Evolutionary conservation across 2,329 filamentous ascomycete species (phyloP), one percentile per base, ranked within the genome.

Genomic region (Sarocladium kiliense): DNA sequence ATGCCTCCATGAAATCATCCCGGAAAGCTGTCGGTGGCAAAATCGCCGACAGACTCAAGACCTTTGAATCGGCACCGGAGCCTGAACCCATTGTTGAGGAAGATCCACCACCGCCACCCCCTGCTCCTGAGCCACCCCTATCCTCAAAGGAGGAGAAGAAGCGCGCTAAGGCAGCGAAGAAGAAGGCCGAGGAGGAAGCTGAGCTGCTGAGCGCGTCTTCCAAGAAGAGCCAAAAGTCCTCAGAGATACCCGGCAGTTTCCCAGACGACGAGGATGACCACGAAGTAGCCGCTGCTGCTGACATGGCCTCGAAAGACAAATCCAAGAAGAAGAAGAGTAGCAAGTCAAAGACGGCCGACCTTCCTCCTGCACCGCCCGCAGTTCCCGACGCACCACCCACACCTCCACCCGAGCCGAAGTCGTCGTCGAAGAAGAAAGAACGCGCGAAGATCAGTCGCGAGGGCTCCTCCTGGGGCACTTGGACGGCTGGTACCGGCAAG

Each of bases 381-480:
- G 74, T 74, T 4, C 74, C 75, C 21, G 78, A 81, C 53, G 71
- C 70, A 39, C 76, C 77, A 30, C 66, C 74, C 47, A 74, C 77
- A 7, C 77, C 79, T 26, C 76, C 78, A 3, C 72, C 81, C 16
- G 82, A 85, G 53, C 72, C 78, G 12, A 84, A 77, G 58, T 82
- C 80, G 58, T 82, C 80, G 3, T 77, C 77, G 3, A 89, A 84
- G 50, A 53, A 53, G 71, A 95, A 88, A 67, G 89, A 95, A 59
- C 87, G 91, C 14, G 75, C 87, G 26, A 90, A 87, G 65, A 82
- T 91, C 59, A 88, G 84, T 62, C 88, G 89, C 56, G 86, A 88
- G 36, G 79, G 78, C 34, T 77, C 81, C 12, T 84, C 87, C 27
- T 94, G 91, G 90, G 87, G 85, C 34, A 84, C 85, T 67, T 93